phyloP scores from a whole-genome alignment of 106 monocot genomes.

The Acorus gramineus region DNA sequence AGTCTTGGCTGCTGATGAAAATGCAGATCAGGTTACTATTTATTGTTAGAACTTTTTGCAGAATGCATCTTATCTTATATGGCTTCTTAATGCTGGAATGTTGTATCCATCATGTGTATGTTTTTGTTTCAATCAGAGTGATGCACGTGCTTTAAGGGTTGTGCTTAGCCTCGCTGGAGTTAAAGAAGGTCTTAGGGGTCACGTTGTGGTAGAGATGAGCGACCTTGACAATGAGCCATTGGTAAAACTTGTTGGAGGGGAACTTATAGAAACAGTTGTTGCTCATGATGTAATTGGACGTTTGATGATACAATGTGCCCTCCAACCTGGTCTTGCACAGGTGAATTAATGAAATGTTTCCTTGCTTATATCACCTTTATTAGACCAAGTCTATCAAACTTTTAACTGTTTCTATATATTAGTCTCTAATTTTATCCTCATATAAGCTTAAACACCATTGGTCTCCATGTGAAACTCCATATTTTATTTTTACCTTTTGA shows the following conservation, averaged over 20 bases:
- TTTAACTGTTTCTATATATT: too few species aligned
- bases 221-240: constrained; percentile 95
- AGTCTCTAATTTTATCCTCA: too few species aligned
- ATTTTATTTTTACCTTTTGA: too few species aligned
- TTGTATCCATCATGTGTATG: not conserved
- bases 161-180: constrained; percentile 89
- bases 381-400: too few species aligned
- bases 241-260: constrained; percentile 89
- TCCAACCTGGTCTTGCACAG: constrained; percentile 97
- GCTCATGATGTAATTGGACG: constrained; percentile 99
- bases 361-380: too few species aligned
- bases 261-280: constrained; percentile 87
- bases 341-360: constrained; percentile 12
- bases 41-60: too few species aligned
- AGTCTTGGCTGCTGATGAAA: constrained; percentile 87
- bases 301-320: constrained; percentile 91
- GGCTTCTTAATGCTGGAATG: not conserved
- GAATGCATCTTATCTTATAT: too few species aligned
- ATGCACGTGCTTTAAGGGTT: constrained; percentile 84
- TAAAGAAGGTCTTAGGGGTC: constrained; percentile 83
- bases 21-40: constrained; percentile 77
- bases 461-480: too few species aligned
- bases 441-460: too few species aligned
- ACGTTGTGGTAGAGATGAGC: constrained; percentile 91
- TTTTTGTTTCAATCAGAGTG: constrained; percentile 38